These are phyloP conservation scores for Lipomyces orientalis DNA, from an alignment of 805 yeast genomes.

Conservation along the genomic window DNA sequence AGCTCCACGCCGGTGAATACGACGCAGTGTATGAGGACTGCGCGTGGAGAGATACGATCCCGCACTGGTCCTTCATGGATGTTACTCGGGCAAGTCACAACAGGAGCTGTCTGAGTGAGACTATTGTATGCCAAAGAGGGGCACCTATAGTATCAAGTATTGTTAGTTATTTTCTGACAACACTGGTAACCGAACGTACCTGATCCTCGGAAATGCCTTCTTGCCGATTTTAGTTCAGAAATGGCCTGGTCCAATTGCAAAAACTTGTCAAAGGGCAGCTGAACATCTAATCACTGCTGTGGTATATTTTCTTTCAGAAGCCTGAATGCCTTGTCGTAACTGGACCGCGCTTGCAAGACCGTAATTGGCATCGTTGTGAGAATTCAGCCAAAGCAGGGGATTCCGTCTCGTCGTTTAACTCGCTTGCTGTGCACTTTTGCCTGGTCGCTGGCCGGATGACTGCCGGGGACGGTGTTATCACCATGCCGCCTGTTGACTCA, in stretches of 20 bases:
- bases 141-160: not conserved
- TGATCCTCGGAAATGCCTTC: constrained; percentile 1
- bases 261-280: not conserved
- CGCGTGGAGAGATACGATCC: too few species aligned
- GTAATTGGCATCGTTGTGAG: too few species aligned
- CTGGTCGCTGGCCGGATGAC: too few species aligned
- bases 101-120: not conserved
- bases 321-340: not conserved
- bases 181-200: not conserved
- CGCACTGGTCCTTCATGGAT: not conserved
- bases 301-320: not conserved
- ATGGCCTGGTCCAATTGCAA: not conserved
- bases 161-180: too few species aligned
- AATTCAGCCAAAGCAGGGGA: too few species aligned
- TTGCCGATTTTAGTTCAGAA: not conserved
- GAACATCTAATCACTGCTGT: not conserved
- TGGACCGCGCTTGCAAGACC: not conserved
- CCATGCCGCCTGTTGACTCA: too few species aligned
- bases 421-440: too few species aligned
- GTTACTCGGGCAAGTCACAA: not conserved
- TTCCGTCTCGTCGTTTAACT: too few species aligned
- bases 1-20: not conserved
- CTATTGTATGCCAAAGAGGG: constrained; percentile 3
- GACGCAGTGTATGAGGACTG: too few species aligned
- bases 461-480: too few species aligned